phyloP scores from a whole-genome alignment of 257 asterid genomes.

The Ophiorrhiza pumila region DNA sequence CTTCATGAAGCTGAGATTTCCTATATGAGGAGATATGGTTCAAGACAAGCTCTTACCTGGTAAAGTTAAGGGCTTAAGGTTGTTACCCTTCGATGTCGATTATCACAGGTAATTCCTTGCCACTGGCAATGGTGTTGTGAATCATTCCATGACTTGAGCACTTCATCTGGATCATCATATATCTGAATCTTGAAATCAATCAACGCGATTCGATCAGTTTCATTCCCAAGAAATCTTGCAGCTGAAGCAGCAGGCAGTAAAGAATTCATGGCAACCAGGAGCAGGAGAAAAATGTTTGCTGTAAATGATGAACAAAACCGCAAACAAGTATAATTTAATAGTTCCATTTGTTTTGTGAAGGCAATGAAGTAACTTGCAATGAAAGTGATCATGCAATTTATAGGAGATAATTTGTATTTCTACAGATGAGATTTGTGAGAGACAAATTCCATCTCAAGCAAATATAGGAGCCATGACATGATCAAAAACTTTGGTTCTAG shows the following conservation, averaged over 20 bases:
- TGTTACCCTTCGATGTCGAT: slow-evolving; percentile 17
- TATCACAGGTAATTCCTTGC: slow-evolving; percentile 24
- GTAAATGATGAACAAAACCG: neutral
- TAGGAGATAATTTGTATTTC: too few species aligned
- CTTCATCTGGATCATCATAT: neutral
- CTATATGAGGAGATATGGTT: slow-evolving; percentile 31
- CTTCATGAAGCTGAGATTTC: slow-evolving; percentile 36
- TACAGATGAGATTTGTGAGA: too few species aligned
- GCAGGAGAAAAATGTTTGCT: neutral
- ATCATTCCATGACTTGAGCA: slow-evolving; percentile 1
- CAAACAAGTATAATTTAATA: slow-evolving; percentile 29
- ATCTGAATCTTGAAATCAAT: neutral
- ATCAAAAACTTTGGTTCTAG: too few species aligned
- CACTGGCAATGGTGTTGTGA: slow-evolving; percentile 22
- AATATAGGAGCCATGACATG: too few species aligned
- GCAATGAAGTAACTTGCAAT: too few species aligned
- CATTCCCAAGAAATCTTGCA: neutral
- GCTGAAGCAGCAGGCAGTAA: neutral
- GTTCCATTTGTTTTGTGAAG: too few species aligned
- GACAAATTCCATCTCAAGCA: too few species aligned
- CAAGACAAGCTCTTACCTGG: slow-evolving; percentile 27
- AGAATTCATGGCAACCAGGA: neutral
- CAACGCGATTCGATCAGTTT: slow-evolving; percentile 3
- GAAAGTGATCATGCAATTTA: too few species aligned
- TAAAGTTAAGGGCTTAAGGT: slow-evolving; percentile 9